These are phyloP conservation scores for Xylaria sp. DNA, from an alignment of 2,329 filamentous ascomycete species.

Conservation along the genomic window DNA sequence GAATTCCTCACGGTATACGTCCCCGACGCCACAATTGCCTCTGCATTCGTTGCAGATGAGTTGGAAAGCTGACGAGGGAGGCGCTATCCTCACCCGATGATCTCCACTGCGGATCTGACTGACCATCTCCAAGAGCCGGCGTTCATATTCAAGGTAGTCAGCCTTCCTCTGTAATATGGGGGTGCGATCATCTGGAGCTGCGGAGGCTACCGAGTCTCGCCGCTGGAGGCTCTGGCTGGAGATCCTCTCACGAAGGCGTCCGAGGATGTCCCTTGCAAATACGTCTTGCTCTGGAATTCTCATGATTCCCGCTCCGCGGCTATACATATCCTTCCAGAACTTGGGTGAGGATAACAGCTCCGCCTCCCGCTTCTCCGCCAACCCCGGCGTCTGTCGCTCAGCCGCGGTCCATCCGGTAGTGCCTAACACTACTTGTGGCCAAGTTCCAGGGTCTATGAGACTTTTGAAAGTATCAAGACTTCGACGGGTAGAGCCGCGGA, in stretches of 20 bases:
- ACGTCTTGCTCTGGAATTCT: not conserved
- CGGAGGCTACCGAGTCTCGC: not conserved
- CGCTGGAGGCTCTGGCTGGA: not conserved
- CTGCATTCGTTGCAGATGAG: not conserved
- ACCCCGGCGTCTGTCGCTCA: not conserved
- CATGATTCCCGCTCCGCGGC: not conserved
- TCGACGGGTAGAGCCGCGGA: not conserved
- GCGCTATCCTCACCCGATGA: not conserved
- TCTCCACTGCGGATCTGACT: not conserved
- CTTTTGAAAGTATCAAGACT: not conserved
- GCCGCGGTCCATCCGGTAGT: not conserved
- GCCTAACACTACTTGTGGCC: not conserved
- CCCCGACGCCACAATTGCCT: not conserved
- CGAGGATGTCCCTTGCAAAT: not conserved
- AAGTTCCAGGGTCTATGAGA: not conserved
- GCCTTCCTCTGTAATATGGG: not conserved
- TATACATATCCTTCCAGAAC: not conserved
- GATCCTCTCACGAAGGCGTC: not conserved
- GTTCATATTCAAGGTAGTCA: not conserved
- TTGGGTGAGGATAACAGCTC: not conserved
- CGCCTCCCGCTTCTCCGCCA: not conserved
- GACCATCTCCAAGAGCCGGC: not conserved
- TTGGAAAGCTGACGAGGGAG: not conserved
- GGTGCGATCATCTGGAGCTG: not conserved
- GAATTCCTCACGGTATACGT: not conserved